Base-by-base conservation (phyloP, 495 filamentous ascomycete genomes). In the Annulohypoxylon moriforme region DNA sequence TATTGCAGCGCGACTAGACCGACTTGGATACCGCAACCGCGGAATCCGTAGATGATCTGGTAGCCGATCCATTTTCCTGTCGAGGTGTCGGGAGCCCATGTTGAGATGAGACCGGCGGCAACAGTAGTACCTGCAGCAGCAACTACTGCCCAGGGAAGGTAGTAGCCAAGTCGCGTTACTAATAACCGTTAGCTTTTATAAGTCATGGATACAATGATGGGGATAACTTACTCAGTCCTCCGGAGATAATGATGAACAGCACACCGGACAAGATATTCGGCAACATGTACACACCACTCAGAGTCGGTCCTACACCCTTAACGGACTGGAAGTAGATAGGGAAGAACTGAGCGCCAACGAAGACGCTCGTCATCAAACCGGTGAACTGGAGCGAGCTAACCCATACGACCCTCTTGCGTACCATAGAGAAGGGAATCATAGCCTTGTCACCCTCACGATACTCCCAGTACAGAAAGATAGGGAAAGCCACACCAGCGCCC, bases 291-390 rank as follows among this genome's bases (percentile, higher is more conserved):
- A 89, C 82, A 38, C 86, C 87, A 18, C 83, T 86, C 67, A 84
- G 78, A 13, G 81, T 77, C 5, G 87, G 83, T 0, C 81, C 80
- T 1, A 80, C 81, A 1, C 80, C 82, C 68, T 86, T 83, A 67
- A 89, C 85, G 10, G 84, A 83, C 74, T 94, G 91, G 78, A 93
- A 92, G 84, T 88, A 93, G 52, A 92, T 86, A 0, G 89, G 89
- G 4, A 91, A 76, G 59, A 86, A 88, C 67, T 77, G 77, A 2
- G 74, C 66, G 18, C 69, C 64, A 60, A 76, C 64, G 38, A 81
- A 76, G 9, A 76, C 72, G 9, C 72, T 71, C 14, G 67, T 67
- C 57, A 74, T 73, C 14, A 78, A 55, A 33, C 64, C 36, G 11
- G 77, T 68, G 18, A 68, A 73, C 20, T 74, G 69, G 31, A 80